Evolutionary conservation across 2,329 filamentous ascomycete genomes (phyloP), one percentile per base, ranked within the genome.

Genomic region (Stromatinia cepivora): DNA sequence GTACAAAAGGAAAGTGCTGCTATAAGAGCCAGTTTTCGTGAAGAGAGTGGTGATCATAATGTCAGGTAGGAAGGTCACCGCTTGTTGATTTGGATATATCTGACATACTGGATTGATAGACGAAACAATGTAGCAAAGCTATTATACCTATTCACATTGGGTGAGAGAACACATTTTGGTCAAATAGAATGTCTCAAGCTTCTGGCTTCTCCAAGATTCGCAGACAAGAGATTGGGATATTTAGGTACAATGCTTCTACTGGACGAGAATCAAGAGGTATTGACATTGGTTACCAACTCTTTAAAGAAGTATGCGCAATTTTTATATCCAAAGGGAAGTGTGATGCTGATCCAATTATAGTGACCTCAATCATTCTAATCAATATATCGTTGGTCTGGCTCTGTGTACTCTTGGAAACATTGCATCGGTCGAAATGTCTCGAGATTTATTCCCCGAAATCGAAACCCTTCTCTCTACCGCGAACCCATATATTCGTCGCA

Each of bases 121-220:
- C 90, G 95, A 79, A 99, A 99, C 85, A 99, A 99, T 86, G 95
- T 99, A 77, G 94, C 95, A 71, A 99, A 99, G 82, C 88, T 99
- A 48, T 87, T 99, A 52, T 99, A 99, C 80, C 92, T 99, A 71
- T 99, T 99, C 81, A 99, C 95, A 1, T 87, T 99, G 54, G 95
- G 95, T 73, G 95, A 99, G 82, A 88, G 95, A 77, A 99, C 95
- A 69, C 95, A 99, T 82, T 99, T 99, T 80, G 95, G 95, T 65
- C 95, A 99, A 85, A 99, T 99, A 79, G 95, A 99, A 88, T 99
- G 95, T 81, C 86, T 99, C 78, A 99, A 99, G 82, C 88, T 99
- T 64, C 87, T 99, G 70, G 95, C 95, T 70, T 99, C 95, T 53
- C 94, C 96, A 73, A 92, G 94, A 70, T 99, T 99, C 79, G 95